phyloP scores from a whole-genome alignment of 106 monocot genomes.

The Dendrobium nobile region DNA sequence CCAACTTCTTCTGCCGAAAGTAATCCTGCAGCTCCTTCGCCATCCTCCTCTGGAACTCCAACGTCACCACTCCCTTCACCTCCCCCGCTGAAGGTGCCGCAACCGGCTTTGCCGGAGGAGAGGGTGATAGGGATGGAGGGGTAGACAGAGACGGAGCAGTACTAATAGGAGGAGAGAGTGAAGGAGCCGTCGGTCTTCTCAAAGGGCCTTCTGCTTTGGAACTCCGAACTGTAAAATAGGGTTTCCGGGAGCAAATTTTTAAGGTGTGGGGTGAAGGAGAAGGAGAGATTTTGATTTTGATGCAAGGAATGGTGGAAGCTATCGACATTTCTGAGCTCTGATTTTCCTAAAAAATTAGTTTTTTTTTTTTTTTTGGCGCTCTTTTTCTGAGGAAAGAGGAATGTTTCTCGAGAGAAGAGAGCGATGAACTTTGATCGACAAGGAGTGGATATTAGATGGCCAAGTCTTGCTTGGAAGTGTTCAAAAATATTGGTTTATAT shows the following conservation, averaged over 20 bases:
- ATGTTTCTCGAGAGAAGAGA: not conserved
- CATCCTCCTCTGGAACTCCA: conserved; percentile 92
- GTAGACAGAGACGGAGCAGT: conserved; percentile 20
- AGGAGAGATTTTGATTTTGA: conserved; percentile 43
- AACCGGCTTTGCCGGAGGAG: conserved; percentile 22
- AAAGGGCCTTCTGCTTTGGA: conserved; percentile 85
- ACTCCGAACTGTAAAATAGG: conserved; percentile 29
- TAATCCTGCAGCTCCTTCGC: conserved; percentile 97
- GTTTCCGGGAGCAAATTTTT: conserved; percentile 7
- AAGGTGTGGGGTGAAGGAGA: conserved; percentile 11
- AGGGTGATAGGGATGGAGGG: conserved; percentile 31
- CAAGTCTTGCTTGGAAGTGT: not conserved
- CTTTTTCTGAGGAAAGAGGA: not conserved
- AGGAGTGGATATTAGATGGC: not conserved
- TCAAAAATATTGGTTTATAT: too few relatives aligned
- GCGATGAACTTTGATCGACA: not conserved
- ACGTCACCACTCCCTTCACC: conserved; percentile 39
- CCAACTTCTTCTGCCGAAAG: conserved; percentile 85
- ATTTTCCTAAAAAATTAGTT: not conserved
- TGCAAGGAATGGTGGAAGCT: conserved; percentile 51
- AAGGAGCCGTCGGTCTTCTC: conserved; percentile 60
- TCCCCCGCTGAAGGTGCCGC: not conserved
- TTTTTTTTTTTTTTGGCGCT: not conserved
- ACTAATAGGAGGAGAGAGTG: conserved; percentile 35
- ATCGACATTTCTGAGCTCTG: conserved; percentile 35